phyloP scores from a whole-genome alignment of 129 eudicot species.

The Helichrysum umbraculigerum region DNA sequence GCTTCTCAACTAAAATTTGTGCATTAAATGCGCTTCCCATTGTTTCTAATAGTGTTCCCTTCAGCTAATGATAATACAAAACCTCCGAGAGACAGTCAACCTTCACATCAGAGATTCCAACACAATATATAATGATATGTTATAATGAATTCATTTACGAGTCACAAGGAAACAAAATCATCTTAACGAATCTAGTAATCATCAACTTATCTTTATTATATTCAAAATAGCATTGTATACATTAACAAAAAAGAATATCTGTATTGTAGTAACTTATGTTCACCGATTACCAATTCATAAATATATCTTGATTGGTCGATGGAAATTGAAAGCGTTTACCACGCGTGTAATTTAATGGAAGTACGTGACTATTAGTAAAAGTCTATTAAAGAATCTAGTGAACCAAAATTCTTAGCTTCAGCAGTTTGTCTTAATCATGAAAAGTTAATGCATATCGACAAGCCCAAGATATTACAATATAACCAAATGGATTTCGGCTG shows the following conservation, averaged over 20 bases:
- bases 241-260: no score
- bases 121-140: neutral
- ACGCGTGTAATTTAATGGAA: no score
- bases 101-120: constrained; percentile 35
- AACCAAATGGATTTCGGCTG: neutral
- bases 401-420: no score
- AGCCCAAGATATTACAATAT: neutral
- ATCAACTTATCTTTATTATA: neutral
- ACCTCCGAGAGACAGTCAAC: constrained; percentile 34
- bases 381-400: no score
- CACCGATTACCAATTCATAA: neutral
- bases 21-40: constrained; percentile 86
- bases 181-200: no score
- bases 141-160: constrained; percentile 2
- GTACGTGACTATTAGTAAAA: no score
- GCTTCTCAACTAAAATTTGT: constrained; percentile 84
- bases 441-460: no score
- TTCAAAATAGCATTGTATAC: neutral
- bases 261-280: neutral
- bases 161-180: no score
- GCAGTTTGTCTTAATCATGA: no score
- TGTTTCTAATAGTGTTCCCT: constrained; percentile 24
- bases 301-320: neutral
- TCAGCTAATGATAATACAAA: constrained; percentile 21
- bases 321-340: no score